Percentiles rank a stretch among this genome's conserved stretches.
Evolutionary conservation across 257 asterid genomes (phyloP).

Genomic region (Prunella vulgaris): DNA sequence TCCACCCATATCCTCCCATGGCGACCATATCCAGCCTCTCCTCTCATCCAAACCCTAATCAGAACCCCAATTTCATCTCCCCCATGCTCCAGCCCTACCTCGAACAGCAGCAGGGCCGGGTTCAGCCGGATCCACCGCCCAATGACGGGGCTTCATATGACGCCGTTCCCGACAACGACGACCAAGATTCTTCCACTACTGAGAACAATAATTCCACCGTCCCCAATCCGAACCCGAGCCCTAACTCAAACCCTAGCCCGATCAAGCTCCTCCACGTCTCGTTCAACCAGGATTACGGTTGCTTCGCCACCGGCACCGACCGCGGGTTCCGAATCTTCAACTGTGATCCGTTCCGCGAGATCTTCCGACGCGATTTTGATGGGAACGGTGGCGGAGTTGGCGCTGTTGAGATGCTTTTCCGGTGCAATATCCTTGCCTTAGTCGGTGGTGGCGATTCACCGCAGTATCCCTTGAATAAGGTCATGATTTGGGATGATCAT

Average conservation of each 20-base stretch:
- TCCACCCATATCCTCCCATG: constrained; percentile 30
- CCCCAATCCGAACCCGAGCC: constrained; percentile 18
- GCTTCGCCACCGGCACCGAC: constrained; percentile 75
- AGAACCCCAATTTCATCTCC: constrained; percentile 35
- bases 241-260: constrained; percentile 25
- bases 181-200: constrained; percentile 5
- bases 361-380: constrained; percentile 73
- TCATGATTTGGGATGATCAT: constrained; percentile 94
- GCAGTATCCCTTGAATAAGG: constrained; percentile 74
- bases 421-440: constrained; percentile 70
- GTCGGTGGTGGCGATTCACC: constrained; percentile 89
- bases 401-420: constrained; percentile 81
- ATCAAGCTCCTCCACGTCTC: constrained; percentile 68
- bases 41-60: constrained; percentile 35
- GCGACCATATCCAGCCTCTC: constrained; percentile 37
- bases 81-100: constrained; percentile 56
- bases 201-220: not conserved
- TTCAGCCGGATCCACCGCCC: constrained; percentile 32
- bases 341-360: constrained; percentile 83
- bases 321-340: constrained; percentile 78
- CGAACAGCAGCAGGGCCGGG: constrained; percentile 40
- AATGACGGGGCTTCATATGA: constrained; percentile 25
- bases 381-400: constrained; percentile 70
- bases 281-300: constrained; percentile 86
- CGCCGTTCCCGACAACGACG: constrained; percentile 18